phyloP scores from a whole-genome alignment of 2,329 filamentous ascomycete species.

The Fusarium pseudoanthophilum region DNA sequence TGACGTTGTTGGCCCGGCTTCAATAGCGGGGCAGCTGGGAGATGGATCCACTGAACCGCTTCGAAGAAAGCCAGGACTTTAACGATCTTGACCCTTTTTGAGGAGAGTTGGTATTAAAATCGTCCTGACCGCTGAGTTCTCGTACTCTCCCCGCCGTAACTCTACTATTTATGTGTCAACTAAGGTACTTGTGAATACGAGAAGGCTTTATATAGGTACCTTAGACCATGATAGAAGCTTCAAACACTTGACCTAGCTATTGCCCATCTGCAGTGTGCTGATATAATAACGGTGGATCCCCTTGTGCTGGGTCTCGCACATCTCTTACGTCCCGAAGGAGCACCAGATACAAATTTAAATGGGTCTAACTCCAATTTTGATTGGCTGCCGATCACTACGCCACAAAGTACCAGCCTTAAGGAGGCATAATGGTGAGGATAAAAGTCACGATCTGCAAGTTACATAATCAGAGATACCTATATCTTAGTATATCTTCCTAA shows the following conservation, averaged over 20 bases:
- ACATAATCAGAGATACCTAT: too few species aligned
- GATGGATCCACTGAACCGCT: slow-evolving; percentile 17
- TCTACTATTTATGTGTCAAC: background rate
- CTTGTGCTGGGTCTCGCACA: background rate
- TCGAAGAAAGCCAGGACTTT: background rate
- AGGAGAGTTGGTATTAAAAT: background rate
- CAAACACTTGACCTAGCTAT: background rate
- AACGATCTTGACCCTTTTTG: background rate
- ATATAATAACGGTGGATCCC: background rate
- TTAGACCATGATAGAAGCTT: background rate
- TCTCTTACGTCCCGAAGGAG: too few species aligned
- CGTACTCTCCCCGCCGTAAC: background rate
- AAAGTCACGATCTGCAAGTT: too few species aligned
- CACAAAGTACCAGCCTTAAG: too few species aligned
- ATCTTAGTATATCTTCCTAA: too few species aligned
- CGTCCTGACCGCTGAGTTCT: background rate
- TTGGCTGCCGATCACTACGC: too few species aligned
- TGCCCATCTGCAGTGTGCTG: background rate
- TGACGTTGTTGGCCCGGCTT: slow-evolving; percentile 29
- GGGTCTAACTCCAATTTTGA: too few species aligned
- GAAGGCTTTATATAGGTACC: background rate
- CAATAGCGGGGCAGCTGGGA: slow-evolving; percentile 27
- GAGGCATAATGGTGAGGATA: too few species aligned
- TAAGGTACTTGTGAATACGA: background rate
- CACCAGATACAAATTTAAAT: too few species aligned